These are phyloP conservation scores for Dissophora ornata DNA, from an alignment of 192 early-diverging fungal species.

Conservation along the genomic window DNA sequence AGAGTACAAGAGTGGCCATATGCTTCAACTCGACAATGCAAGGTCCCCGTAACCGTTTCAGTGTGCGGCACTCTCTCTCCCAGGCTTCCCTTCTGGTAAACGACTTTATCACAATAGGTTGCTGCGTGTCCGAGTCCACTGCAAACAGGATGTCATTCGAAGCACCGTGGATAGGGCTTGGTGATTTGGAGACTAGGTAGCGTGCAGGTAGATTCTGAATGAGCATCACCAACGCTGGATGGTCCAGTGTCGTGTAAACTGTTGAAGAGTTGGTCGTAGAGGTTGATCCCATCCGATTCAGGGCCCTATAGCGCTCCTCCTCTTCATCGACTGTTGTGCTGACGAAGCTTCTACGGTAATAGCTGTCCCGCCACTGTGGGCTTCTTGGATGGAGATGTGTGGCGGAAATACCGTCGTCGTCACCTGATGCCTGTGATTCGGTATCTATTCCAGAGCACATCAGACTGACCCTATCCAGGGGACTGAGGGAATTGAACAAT, in stretches of 20 bases:
- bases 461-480: slow-evolving; percentile 54
- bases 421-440: background rate
- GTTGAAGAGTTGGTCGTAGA: slow-evolving; percentile 22
- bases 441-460: slow-evolving; percentile 38
- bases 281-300: slow-evolving; percentile 5
- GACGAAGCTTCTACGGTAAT: background rate
- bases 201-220: slow-evolving; percentile 55
- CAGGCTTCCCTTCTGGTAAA: slow-evolving; percentile 61
- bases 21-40: slow-evolving; percentile 59
- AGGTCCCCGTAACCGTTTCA: slow-evolving; percentile 51
- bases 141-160: slow-evolving; percentile 58
- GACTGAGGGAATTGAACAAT: slow-evolving; percentile 57
- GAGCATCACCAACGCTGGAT: slow-evolving; percentile 24
- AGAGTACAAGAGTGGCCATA: slow-evolving; percentile 56
- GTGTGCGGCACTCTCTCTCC: slow-evolving; percentile 60
- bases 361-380: slow-evolving; percentile 6
- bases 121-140: slow-evolving; percentile 34
- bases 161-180: slow-evolving; percentile 51
- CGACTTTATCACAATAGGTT: slow-evolving; percentile 54
- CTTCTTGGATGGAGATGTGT: slow-evolving; percentile 2
- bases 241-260: slow-evolving; percentile 9
- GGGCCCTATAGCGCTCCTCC: background rate
- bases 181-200: slow-evolving; percentile 45
- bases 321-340: background rate
- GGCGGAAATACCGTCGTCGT: background rate